Evolutionary conservation across 495 filamentous ascomycete genomes (phyloP), one percentile per base, ranked within the genome.

Genomic region (Daldinia concentrica): DNA sequence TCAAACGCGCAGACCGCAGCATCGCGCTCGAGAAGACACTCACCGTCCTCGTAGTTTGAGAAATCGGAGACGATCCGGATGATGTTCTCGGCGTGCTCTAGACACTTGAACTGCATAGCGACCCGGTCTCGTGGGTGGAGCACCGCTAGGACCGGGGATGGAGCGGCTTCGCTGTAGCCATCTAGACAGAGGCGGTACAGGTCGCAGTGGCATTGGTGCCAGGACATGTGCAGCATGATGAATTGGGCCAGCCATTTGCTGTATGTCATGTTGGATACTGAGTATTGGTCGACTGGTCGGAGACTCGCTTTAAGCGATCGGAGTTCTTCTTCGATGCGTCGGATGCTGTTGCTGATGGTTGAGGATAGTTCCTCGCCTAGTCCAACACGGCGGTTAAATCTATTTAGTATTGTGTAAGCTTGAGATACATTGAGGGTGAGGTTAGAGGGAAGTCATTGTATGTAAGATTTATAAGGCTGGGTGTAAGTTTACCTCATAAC

Each of bases 161-260:
- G 74, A 4, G 73, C 75, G 0, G 75, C 72, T 50, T 79, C 77
- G 43, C 75, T 71, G 29, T 77, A 77, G 11, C 75, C 70, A 17
- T 66, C 61, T 6, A 77, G n/a, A 0, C 74, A 63, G 37, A 79
- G 58, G n/a, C 77, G 69, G 41, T 77, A 79, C 24, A 79, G 26
- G 41, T 79, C 77, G 57, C 76, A 78, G 39, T 77, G 69, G 54
- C 75, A 79, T 51, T 77, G 77, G 24, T 77, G 73, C 65, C 64
- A 76, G 15, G 69, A 77, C 48, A 73, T 66, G 64, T 78, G 77
- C 19, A 77, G 32, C 73, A 77, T 74, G 22, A 77, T 34, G 29
- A 72, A 72, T 27, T 76, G 72, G 1, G 73, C 68, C 15, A 58
- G 73, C 70, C 72, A 71, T 43, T 34, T 54, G 19, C 61, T 68